Evolutionary conservation across 2,329 filamentous ascomycete genomes (phyloP).

Genomic region (Thelonectria blattea): DNA sequence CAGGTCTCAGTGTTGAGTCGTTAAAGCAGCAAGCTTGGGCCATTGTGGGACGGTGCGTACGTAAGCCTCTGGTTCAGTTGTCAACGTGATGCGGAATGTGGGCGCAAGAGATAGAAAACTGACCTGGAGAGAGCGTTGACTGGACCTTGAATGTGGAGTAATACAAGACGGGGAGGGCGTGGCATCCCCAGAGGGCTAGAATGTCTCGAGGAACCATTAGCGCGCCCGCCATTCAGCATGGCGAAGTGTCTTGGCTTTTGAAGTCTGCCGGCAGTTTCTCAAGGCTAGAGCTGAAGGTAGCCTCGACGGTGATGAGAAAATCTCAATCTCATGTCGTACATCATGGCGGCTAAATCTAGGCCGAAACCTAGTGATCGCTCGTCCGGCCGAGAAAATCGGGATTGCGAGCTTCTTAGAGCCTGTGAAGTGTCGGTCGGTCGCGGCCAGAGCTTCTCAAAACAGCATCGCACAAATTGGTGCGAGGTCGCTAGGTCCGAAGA

Average conservation of each 20-base stretch:
- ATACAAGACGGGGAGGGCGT: slow-evolving; percentile 9
- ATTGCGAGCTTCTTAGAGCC: slow-evolving; percentile 1
- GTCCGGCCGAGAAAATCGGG: neutral
- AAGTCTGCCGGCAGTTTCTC: slow-evolving; percentile 27
- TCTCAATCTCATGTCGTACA: neutral
- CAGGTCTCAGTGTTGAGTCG: slow-evolving; percentile 15
- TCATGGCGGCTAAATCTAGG: neutral
- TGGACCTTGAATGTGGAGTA: slow-evolving; percentile 27
- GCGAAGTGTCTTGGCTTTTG: slow-evolving; percentile 20
- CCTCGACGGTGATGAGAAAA: neutral
- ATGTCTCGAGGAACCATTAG: slow-evolving; percentile 39
- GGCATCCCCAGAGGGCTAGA: slow-evolving; percentile 33
- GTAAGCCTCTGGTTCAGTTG: slow-evolving; percentile 29
- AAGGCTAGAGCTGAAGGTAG: neutral
- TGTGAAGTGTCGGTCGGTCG: neutral
- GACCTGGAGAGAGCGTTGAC: slow-evolving; percentile 16
- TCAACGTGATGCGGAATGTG: slow-evolving; percentile 32
- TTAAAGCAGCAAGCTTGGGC: slow-evolving; percentile 17
- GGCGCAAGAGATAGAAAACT: slow-evolving; percentile 19
- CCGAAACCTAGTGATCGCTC: neutral
- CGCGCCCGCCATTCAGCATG: slow-evolving; percentile 24
- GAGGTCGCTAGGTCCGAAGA: slow-evolving; percentile 7
- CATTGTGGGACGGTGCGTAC: slow-evolving; percentile 34
- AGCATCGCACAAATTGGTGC: slow-evolving; percentile 1
- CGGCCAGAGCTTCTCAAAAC: neutral